phyloP scores from a whole-genome alignment of 2,329 filamentous ascomycete species.

The Penicillium sp. region DNA sequence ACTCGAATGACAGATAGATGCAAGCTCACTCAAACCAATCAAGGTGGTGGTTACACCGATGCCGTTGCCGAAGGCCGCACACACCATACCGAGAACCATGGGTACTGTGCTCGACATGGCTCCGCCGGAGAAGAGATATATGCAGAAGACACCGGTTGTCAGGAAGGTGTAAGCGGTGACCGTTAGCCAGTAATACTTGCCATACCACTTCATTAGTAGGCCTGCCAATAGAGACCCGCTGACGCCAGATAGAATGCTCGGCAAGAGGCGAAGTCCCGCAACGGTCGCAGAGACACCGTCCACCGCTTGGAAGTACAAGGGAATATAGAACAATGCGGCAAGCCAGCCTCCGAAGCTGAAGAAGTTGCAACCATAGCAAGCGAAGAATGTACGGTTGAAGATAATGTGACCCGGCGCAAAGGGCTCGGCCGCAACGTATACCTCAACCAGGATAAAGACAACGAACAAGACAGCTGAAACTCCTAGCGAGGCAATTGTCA shows the following conservation, averaged over 20 bases:
- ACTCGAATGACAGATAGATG: not conserved
- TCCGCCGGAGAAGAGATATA: constrained; percentile 61
- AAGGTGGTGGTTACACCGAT: constrained; percentile 71
- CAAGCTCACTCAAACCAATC: constrained; percentile 61
- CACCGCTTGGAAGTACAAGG: constrained; percentile 76
- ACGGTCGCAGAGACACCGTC: constrained; percentile 64
- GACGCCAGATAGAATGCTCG: constrained; percentile 64
- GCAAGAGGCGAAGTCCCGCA: constrained; percentile 68
- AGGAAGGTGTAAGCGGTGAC: constrained; percentile 57
- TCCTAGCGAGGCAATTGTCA: constrained; percentile 61
- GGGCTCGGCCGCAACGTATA: constrained; percentile 67
- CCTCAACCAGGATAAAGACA: constrained; percentile 70
- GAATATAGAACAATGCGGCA: constrained; percentile 69
- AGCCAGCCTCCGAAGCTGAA: constrained; percentile 66
- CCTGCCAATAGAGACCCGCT: constrained; percentile 66
- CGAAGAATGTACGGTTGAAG: constrained; percentile 65
- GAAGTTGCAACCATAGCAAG: constrained; percentile 72
- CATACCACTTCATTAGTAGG: constrained; percentile 68
- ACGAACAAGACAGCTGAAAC: constrained; percentile 62
- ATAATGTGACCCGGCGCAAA: constrained; percentile 76
- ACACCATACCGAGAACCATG: constrained; percentile 60
- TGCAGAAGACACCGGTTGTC: constrained; percentile 55
- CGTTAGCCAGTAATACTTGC: constrained; percentile 71
- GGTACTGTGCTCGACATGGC: constrained; percentile 52
- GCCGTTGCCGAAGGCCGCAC: constrained; percentile 58